Percentiles rank a stretch among this genome's conserved stretches.
Conservation (phyloP, 805 yeast genomes). For the Brettanomyces nanus region DNA sequence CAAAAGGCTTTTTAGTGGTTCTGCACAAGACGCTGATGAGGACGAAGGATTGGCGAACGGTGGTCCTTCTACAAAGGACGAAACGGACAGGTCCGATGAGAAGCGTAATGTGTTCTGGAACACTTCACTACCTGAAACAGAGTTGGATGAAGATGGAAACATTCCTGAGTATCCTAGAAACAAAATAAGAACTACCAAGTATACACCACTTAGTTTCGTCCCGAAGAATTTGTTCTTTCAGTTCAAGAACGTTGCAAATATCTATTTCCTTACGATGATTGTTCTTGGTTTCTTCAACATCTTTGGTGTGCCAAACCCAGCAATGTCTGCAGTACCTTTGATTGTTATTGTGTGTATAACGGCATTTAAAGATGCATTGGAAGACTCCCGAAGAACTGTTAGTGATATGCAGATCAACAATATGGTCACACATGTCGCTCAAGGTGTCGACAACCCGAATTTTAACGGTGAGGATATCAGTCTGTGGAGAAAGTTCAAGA, state of each 20-base stretch:
- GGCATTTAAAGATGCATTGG: constrained; percentile 72
- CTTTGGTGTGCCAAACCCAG: constrained; percentile 78
- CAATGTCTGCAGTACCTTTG: constrained; percentile 65
- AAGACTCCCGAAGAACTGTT: constrained; percentile 68
- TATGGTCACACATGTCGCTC: constrained; percentile 58
- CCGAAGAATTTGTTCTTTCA: constrained; percentile 80
- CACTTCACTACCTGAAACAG: constrained; percentile 48
- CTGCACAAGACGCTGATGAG: constrained; percentile 14
- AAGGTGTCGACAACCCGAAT: constrained; percentile 49
- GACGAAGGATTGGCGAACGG: constrained; percentile 25
- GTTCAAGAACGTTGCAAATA: constrained; percentile 83
- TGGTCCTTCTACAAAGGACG: constrained; percentile 27
- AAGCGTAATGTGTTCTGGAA: constrained; percentile 52
- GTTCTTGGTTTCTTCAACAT: constrained; percentile 72
- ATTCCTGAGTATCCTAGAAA: constrained; percentile 68
- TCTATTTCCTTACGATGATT: constrained; percentile 73
- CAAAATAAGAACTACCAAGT: constrained; percentile 91
- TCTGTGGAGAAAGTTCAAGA: constrained; percentile 63
- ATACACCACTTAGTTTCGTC: constrained; percentile 80
- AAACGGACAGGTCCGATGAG: constrained; percentile 19
- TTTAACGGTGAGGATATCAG: constrained; percentile 57
- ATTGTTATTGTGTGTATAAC: constrained; percentile 70
- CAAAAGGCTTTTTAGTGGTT: constrained; percentile 13
- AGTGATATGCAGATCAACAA: constrained; percentile 71
- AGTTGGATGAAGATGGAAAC: constrained; percentile 48